Evolutionary conservation across 1,139 yeast genomes (phyloP).

Genomic region (Scheffersomyces segobiensis): DNA sequence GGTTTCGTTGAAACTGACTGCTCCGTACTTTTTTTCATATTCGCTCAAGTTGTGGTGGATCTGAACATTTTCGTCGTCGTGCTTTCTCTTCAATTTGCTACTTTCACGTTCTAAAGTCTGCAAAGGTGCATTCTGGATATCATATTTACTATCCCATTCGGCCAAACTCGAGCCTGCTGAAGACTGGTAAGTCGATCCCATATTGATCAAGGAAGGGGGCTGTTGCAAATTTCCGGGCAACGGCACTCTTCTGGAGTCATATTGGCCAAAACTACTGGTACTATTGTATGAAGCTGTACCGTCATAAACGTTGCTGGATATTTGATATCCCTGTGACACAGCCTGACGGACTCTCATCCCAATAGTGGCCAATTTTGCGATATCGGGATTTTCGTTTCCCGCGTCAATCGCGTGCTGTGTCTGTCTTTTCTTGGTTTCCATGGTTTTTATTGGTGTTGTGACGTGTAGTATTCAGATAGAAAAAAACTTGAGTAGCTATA

Average conservation of each 20-base stretch:
- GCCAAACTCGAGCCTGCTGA: conserved; percentile 39
- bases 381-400: conserved; percentile 16
- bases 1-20: conserved; percentile 45
- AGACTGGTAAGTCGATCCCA: conserved; percentile 44
- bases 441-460: not conserved
- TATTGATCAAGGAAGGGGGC: conserved; percentile 41
- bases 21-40: conserved; percentile 39
- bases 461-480: not conserved
- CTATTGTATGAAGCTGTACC: not conserved
- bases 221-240: conserved; percentile 47
- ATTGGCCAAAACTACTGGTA: not conserved
- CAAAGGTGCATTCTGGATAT: conserved; percentile 12
- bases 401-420: conserved; percentile 16
- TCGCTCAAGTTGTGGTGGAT: conserved; percentile 12
- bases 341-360: conserved; percentile 76
- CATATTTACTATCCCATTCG: conserved; percentile 43
- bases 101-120: conserved; percentile 9
- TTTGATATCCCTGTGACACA: conserved; percentile 58
- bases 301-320: not conserved
- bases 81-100: conserved; percentile 6
- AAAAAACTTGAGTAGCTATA: not conserved
- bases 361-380: conserved; percentile 47
- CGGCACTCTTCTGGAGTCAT: conserved; percentile 44
- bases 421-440: conserved; percentile 18
- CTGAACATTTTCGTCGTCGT: conserved; percentile 13